phyloP scores from a whole-genome alignment of 1,139 yeast species.

The Pichia sp. region DNA sequence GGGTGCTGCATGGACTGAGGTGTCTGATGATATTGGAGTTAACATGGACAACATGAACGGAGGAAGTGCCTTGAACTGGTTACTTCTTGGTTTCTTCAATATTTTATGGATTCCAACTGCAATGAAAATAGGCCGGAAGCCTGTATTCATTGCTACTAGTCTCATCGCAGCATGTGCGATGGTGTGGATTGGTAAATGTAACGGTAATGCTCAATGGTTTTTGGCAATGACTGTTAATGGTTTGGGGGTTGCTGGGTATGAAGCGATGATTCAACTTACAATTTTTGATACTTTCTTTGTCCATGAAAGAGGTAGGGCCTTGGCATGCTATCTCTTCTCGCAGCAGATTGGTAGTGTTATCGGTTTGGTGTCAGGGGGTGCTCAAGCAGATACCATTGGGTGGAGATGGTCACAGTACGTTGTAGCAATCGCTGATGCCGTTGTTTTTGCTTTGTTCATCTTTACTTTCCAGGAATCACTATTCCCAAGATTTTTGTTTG shows the following conservation, averaged over 20 bases:
- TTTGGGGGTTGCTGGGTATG: slow-evolving; percentile 21
- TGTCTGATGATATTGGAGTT: slow-evolving; percentile 21
- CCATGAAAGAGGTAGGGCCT: slow-evolving; percentile 21
- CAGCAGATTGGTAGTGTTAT: slow-evolving; percentile 21
- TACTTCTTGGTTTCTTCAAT: slow-evolving; percentile 21
- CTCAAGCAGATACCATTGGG: slow-evolving; percentile 18
- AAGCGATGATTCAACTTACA: slow-evolving; percentile 20
- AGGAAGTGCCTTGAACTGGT: slow-evolving; percentile 22
- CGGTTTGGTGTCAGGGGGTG: slow-evolving; percentile 21
- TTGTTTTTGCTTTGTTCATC: slow-evolving; percentile 10
- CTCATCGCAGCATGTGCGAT: slow-evolving; percentile 15
- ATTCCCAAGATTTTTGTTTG: slow-evolving; percentile 21
- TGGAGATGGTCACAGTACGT: slow-evolving; percentile 22
- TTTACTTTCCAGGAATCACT: slow-evolving; percentile 18
- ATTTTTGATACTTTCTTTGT: slow-evolving; percentile 19
- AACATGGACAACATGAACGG: slow-evolving; percentile 21
- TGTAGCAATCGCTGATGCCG: slow-evolving; percentile 18
- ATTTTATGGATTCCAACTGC: slow-evolving; percentile 23
- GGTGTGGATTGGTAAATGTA: slow-evolving; percentile 19
- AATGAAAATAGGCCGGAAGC: slow-evolving; percentile 22
- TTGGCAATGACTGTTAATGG: slow-evolving; percentile 17
- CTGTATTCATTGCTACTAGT: slow-evolving; percentile 19
- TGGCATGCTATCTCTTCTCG: slow-evolving; percentile 19
- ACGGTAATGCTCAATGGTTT: slow-evolving; percentile 21
- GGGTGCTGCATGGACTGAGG: slow-evolving; percentile 23